Conservation (phyloP, 2,329 filamentous ascomycete genomes). For the Stachybotrys chartarum region DNA sequence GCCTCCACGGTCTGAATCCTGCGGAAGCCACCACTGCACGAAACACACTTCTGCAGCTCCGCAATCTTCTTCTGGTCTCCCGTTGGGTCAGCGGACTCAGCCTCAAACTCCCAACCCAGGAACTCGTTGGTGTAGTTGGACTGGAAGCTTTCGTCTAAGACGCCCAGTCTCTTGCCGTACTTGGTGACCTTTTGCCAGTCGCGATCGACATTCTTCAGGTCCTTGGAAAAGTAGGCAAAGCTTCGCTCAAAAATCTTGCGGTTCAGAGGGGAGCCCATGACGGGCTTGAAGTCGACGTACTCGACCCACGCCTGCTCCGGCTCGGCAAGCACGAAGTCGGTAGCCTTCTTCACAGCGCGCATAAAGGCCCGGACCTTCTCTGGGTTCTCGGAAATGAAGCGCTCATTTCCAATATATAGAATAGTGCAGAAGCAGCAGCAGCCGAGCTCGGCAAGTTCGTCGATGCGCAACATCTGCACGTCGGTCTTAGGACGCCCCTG, state of each 20-base stretch:
- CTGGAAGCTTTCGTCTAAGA: slow-evolving; percentile 54
- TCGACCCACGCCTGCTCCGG: slow-evolving; percentile 59
- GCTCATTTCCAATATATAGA: slow-evolving; percentile 72
- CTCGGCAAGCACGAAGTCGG: slow-evolving; percentile 60
- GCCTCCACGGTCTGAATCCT: slow-evolving; percentile 25
- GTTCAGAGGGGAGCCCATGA: slow-evolving; percentile 61
- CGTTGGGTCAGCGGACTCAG: slow-evolving; percentile 57
- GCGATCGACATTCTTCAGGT: slow-evolving; percentile 65
- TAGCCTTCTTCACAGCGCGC: slow-evolving; percentile 66
- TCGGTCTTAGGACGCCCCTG: slow-evolving; percentile 58
- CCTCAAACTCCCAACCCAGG: slow-evolving; percentile 57
- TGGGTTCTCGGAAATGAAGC: slow-evolving; percentile 58
- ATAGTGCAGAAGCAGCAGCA: slow-evolving; percentile 83
- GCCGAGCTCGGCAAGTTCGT: slow-evolving; percentile 70
- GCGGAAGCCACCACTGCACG: slow-evolving; percentile 57
- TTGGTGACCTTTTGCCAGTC: slow-evolving; percentile 74
- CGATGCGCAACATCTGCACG: slow-evolving; percentile 75
- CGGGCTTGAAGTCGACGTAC: slow-evolving; percentile 66
- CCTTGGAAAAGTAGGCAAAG: slow-evolving; percentile 68
- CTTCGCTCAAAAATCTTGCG: slow-evolving; percentile 75
- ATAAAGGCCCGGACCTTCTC: slow-evolving; percentile 62
- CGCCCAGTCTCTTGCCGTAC: slow-evolving; percentile 67
- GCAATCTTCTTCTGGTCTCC: slow-evolving; percentile 73
- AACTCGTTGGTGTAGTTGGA: slow-evolving; percentile 73
- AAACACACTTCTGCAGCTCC: slow-evolving; percentile 59